Evolutionary conservation across 1,284 basidiomycete genomes (phyloP).

Genomic region (Trichosporon ovoides): DNA sequence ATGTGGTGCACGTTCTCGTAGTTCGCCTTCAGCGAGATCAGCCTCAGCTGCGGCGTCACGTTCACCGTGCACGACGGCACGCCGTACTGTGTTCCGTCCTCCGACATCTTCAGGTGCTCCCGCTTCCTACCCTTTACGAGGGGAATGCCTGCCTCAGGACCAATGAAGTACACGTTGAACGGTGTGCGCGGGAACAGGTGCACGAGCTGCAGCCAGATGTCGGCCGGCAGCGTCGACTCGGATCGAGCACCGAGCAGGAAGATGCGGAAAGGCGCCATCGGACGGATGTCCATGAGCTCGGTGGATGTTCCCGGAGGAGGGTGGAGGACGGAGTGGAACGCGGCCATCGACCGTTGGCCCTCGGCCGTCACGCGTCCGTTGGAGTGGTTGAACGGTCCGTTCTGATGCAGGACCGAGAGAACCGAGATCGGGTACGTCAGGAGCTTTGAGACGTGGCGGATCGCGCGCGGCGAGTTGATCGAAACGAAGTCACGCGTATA

Average conservation of each 20-base stretch:
- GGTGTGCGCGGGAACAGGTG: slow-evolving; percentile 87
- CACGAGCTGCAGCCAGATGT: slow-evolving; percentile 90
- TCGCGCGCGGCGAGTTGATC: slow-evolving; percentile 88
- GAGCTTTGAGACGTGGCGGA: slow-evolving; percentile 89
- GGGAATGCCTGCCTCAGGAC: slow-evolving; percentile 75
- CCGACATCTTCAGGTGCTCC: slow-evolving; percentile 13
- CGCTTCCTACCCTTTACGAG: slow-evolving; percentile 53
- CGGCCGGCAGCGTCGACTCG: slow-evolving; percentile 88
- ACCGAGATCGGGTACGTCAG: slow-evolving; percentile 94
- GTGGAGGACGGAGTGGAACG: slow-evolving; percentile 82
- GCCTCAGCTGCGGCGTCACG: slow-evolving; percentile 75
- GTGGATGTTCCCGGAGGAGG: slow-evolving; percentile 64
- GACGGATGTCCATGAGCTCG: slow-evolving; percentile 56
- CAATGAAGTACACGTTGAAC: slow-evolving; percentile 92
- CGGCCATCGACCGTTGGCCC: slow-evolving; percentile 84
- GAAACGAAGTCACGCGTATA: slow-evolving; percentile 93
- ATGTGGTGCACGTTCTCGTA: slow-evolving; percentile 88
- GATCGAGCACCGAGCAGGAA: slow-evolving; percentile 96
- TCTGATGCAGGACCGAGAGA: slow-evolving; percentile 83
- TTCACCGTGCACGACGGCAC: slow-evolving; percentile 86
- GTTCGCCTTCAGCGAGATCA: slow-evolving; percentile 80
- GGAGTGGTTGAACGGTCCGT: slow-evolving; percentile 66
- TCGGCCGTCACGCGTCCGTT: slow-evolving; percentile 74
- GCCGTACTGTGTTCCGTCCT: slow-evolving; percentile 60
- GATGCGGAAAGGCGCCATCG: slow-evolving; percentile 71